Base-by-base conservation (phyloP, 768 basidiomycete genomes). In the Rhizopogon vesiculosus region DNA sequence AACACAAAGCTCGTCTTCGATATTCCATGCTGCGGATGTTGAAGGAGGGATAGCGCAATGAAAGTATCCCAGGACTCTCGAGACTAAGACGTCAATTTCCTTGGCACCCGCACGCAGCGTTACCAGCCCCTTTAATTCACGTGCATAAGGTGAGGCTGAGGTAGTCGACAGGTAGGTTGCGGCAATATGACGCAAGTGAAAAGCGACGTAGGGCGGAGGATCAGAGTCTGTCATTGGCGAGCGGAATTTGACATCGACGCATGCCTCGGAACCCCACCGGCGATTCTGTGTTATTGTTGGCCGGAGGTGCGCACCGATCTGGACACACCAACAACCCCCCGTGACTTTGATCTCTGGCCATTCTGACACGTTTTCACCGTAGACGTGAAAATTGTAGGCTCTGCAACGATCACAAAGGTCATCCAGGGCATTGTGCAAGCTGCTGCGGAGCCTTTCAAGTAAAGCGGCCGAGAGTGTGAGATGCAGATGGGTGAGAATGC, bases 361-460 rank as follows among this genome's bases (percentile, higher is more conserved):
- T 45, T 77, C 72, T 64, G 78, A 81, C 8, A 82, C 69, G 56
- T 78, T 75, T 31, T 70, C 69, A 1, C 82, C 82, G 58, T 76
- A 83, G 25, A 84, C 78, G 55, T 81, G 78, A 19, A 78, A 65
- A 61, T 82, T 76, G 63, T 79, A 83, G 18, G 75, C 70, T 59
- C 73, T 69, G 65, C 80, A 82, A 55, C 82, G 76, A 35, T 74
- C 62, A 61, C 80, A 82, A 58, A 83, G 74, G 44, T 60, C 55
- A 3, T 57, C 38, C 45, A 72, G 64, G 7, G 66, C 18, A 45
- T 56, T 55, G 0, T 55, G 59, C 44, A 84, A 73, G 42, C 78
- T 77, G 25, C 65, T 56, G 18, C 72, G 66, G 29, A 83, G 82
- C 35, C 72, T 69, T 44, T 62, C 61, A 56, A 79, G 68, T 56